Evolutionary conservation across 257 asterid genomes (phyloP).

Genomic region (Nicotiana attenuata): DNA sequence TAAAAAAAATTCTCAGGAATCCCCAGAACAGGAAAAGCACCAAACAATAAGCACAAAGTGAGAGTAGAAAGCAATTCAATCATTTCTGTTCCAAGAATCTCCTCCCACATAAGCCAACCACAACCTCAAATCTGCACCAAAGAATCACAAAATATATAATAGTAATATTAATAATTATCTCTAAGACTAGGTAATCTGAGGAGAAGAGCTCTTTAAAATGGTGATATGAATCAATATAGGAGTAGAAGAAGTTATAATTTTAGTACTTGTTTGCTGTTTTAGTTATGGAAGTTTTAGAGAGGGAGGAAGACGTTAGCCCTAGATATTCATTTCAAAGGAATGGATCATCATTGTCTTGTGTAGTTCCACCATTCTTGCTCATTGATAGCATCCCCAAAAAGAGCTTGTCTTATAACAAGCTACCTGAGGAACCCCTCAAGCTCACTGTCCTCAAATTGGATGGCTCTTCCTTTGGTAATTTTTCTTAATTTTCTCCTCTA

Average conservation of each 20-base stretch:
- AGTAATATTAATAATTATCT: neutral
- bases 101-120: constrained; percentile 22
- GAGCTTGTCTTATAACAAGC: constrained; percentile 42
- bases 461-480: constrained; percentile 66
- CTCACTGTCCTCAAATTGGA: constrained; percentile 73
- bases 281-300: constrained; percentile 16
- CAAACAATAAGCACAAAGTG: neutral
- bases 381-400: constrained; percentile 18
- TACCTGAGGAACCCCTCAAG: constrained; percentile 48
- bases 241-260: neutral
- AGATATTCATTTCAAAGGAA: constrained; percentile 16
- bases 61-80: constrained; percentile 10
- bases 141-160: constrained; percentile 12
- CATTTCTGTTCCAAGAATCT: constrained; percentile 1
- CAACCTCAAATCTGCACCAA: constrained; percentile 22
- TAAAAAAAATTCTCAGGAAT: neutral
- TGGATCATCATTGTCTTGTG: constrained; percentile 18
- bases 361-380: constrained; percentile 8
- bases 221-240: neutral
- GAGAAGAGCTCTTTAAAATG: neutral
- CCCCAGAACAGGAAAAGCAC: neutral
- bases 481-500: neutral
- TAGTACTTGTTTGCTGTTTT: neutral
- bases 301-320: constrained; percentile 10
- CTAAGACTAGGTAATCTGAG: too few species aligned